These are phyloP conservation scores for Kuraishia floccosa DNA, from an alignment of 805 yeast species.

Conservation along the genomic window DNA sequence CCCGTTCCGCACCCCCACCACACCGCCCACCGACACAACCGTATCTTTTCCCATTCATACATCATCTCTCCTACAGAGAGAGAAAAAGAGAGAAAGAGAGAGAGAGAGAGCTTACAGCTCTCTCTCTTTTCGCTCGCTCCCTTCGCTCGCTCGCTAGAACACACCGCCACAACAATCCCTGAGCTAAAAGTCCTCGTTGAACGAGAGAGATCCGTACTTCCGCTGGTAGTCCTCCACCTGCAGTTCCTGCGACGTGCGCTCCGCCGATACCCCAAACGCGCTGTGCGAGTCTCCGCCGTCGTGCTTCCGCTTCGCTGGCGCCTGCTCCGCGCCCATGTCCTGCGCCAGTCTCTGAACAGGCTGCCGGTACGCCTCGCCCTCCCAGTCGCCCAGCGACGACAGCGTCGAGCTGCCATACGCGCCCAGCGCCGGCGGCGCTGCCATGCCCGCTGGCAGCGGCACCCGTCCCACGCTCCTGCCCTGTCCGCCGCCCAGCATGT, in stretches of 20 bases:
- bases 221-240: conserved; percentile 14
- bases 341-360: background rate
- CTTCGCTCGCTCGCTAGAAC: too few relatives aligned
- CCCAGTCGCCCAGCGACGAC: conserved; percentile 33
- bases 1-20: too few relatives aligned
- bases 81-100: too few relatives aligned
- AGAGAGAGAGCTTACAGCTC: too few relatives aligned
- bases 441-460: conserved; percentile 28
- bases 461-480: too few relatives aligned
- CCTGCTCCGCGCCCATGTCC: background rate
- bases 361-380: conserved; percentile 11
- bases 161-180: too few relatives aligned
- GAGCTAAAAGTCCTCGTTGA: conserved; percentile 41
- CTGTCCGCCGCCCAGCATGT: conserved; percentile 19
- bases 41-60: too few relatives aligned
- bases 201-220: conserved; percentile 32
- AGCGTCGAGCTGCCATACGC: conserved; percentile 31
- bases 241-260: conserved; percentile 2
- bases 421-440: conserved; percentile 30
- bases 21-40: too few relatives aligned
- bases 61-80: too few relatives aligned
- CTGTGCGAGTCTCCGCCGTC: background rate
- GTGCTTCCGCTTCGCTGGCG: conserved; percentile 1
- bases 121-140: too few relatives aligned
- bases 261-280: conserved; percentile 1